Percentiles rank a stretch among this genome's conserved stretches.
Conservation (phyloP, 2,329 filamentous ascomycete species). For the Pseudocercospora fijiensis region DNA sequence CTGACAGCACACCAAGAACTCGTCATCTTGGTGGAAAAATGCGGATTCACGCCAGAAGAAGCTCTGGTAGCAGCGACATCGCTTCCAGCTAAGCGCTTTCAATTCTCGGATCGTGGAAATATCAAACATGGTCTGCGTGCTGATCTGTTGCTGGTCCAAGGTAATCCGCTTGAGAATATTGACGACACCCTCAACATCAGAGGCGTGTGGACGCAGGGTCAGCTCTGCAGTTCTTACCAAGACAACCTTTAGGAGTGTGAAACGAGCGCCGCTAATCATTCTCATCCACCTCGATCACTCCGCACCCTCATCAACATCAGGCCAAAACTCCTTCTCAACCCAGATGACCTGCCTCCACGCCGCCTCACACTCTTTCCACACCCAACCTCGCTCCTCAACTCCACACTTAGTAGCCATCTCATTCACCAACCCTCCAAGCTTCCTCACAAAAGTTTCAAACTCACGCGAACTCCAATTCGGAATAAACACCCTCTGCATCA, state of each 20-base stretch:
- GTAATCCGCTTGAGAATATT: slow-evolving; percentile 46
- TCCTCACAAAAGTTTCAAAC: slow-evolving; percentile 51
- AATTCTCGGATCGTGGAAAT: slow-evolving; percentile 44
- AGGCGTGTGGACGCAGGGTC: slow-evolving; percentile 47
- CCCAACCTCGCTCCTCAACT: slow-evolving; percentile 43
- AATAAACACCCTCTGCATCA: slow-evolving; percentile 50
- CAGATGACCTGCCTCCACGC: slow-evolving; percentile 51
- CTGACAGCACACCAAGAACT: slow-evolving; percentile 47
- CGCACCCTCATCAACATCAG: slow-evolving; percentile 31
- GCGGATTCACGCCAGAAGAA: slow-evolving; percentile 46
- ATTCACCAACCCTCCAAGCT: slow-evolving; percentile 47
- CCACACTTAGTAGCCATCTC: slow-evolving; percentile 43
- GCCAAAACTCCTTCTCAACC: slow-evolving; percentile 52
- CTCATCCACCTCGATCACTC: not conserved
- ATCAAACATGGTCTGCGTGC: slow-evolving; percentile 44
- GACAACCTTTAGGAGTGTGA: not conserved
- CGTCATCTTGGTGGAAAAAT: slow-evolving; percentile 43
- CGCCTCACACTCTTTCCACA: slow-evolving; percentile 51
- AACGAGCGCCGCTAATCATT: not conserved
- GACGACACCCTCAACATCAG: slow-evolving; percentile 43
- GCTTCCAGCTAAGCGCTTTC: slow-evolving; percentile 43
- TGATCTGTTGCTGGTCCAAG: slow-evolving; percentile 47
- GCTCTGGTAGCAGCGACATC: slow-evolving; percentile 45
- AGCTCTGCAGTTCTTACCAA: slow-evolving; percentile 22
- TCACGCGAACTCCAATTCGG: slow-evolving; percentile 53